Conservation (phyloP, 2,329 filamentous ascomycete genomes). For the Coleophoma crateriformis region DNA sequence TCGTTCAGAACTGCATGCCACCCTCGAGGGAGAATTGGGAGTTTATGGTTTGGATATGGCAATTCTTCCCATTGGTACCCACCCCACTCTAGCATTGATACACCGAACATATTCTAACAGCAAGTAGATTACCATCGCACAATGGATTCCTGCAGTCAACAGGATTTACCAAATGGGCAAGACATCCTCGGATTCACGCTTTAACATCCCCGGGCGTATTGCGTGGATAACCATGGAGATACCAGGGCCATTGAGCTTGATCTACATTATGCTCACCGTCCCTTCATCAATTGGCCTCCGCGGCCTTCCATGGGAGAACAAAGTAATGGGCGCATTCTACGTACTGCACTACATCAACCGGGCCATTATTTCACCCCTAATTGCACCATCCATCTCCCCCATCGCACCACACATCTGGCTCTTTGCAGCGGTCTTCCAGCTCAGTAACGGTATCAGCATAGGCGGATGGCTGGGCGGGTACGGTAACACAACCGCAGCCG, state of each 20-base stretch:
- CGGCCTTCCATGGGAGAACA: slow-evolving; percentile 70
- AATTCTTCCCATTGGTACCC: slow-evolving; percentile 38
- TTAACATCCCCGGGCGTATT: slow-evolving; percentile 85
- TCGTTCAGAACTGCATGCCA: slow-evolving; percentile 36
- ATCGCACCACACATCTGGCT: slow-evolving; percentile 67
- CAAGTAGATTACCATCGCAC: slow-evolving; percentile 59
- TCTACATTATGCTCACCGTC: slow-evolving; percentile 73
- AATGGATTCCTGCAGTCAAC: slow-evolving; percentile 75
- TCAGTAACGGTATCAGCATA: slow-evolving; percentile 72
- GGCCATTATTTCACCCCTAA: slow-evolving; percentile 73
- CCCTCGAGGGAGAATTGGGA: slow-evolving; percentile 55
- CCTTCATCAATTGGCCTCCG: slow-evolving; percentile 51
- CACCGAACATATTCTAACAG: not conserved
- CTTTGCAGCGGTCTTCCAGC: slow-evolving; percentile 66
- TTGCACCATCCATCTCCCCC: slow-evolving; percentile 90
- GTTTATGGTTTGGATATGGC: slow-evolving; percentile 44
- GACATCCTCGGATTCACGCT: slow-evolving; percentile 65
- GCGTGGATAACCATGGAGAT: slow-evolving; percentile 89
- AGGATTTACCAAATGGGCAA: slow-evolving; percentile 90
- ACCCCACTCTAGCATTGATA: not conserved
- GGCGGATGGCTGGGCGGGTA: slow-evolving; percentile 81
- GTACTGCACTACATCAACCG: slow-evolving; percentile 88
- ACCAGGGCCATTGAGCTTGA: slow-evolving; percentile 67
- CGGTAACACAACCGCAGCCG: slow-evolving; percentile 55
- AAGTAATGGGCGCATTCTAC: slow-evolving; percentile 68